Base-by-base conservation (phyloP, 805 yeast species). In the Scheffersomyces amazonensis region DNA sequence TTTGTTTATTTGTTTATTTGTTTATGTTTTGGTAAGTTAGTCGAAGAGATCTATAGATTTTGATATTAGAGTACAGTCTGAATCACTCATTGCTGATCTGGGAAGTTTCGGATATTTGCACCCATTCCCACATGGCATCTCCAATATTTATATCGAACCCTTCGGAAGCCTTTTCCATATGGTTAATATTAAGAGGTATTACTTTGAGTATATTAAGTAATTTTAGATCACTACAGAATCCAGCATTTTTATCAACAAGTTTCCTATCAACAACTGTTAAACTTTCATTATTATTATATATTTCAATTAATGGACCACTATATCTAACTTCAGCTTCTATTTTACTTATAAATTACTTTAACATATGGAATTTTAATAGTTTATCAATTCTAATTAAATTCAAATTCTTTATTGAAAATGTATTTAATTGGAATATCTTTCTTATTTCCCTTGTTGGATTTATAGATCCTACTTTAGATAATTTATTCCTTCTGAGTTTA, bases 101-200 rank as follows among this genome's bases (percentile, higher is more conserved):
- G n/a, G n/a, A n/a, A n/a, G n/a, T n/a, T n/a, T n/a, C n/a, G n/a
- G n/a, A n/a, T n/a, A n/a, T n/a, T n/a, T n/a, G n/a, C 23, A 20
- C 31, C 3, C 7, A 4, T 5, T 28, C 20, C 25, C 21, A 15
- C 25, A 78, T 79, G 83, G 75, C 80, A 1, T 79, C 84, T 3
- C 84, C 84, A 5, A 67, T 75, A 12, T 78, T 78, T 49, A 61
- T 78, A 10, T 71, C 81, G 2, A 66, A 73, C 34, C 82, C 84
- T 1, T 75, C 81, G 6, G 71, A 76, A 4, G 76, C 81, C 12
- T 75, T 78, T 48, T 66, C 80, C 3, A 23, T 66, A 0, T 38
- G 66, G 40, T 69, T 81, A 0, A 62, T 78, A n/a, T 40, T 73
- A 6, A 59, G 82, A 12, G 83, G 84, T 0, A 46, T 73, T 18